Evolutionary conservation across 169 alveolate species (phyloP), one percentile per base, ranked within the genome.

Genomic region (Eimeria maxima): DNA sequence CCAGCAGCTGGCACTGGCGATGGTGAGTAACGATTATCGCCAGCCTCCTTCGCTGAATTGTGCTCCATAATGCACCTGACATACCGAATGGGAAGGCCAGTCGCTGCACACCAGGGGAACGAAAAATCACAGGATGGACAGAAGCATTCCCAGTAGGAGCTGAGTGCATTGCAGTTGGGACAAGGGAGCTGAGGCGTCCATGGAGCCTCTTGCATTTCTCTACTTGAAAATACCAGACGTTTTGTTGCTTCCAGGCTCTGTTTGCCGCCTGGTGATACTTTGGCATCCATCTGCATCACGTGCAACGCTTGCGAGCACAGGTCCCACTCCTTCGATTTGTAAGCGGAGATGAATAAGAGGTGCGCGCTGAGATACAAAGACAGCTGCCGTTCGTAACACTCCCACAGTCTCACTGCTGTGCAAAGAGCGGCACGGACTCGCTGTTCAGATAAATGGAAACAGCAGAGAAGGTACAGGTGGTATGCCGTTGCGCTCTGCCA

Each of bases 91-190:
- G 93, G 93, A 22, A 87, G 93, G 20, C 93, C 93, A 7, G 93
- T 87, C 2, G 93, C 83, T 14, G 81, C 93, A 63, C 93, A 87
- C 93, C 93, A 87, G 42, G 93, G 93, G 60, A 87, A 87, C 2
- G 53, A n/a, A 42, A 87, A 63, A 65, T 87, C 93, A 63, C 93
- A 87, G 20, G 60, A 60, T 20, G 93, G 93, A 45, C 93, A 87
- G 57, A 63, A 87, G 13, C 93, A 87, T 42, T 87, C 93, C 93
- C 93, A 87, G 93, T 60, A 87, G 80, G 63, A 57, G 93, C 93
- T 87, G 44, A 60, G 78, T 13, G 78, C 78, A 47, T 29, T 87
- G 83, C 93, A 87, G 50, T 33, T 47, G 65, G 93, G 83, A 18
- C 93, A 87, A 44, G 63, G 65, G 93, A 87, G 93, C 83, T 87